Conservation (phyloP, 352 stramenopile species). For the Globisporangium cystogenes region DNA sequence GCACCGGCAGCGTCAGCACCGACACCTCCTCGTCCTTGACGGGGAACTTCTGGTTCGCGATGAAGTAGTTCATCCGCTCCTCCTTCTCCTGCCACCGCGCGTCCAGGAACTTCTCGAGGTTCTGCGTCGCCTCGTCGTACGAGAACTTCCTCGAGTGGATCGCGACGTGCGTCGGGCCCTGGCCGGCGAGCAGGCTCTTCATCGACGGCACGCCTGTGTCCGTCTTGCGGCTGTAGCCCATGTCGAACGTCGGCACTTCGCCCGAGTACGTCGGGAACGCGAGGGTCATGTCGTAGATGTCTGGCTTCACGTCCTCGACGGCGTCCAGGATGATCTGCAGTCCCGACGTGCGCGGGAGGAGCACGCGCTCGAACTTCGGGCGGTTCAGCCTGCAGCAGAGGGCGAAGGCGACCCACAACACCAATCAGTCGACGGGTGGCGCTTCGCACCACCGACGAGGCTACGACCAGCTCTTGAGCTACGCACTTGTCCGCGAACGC, state of each 20-base stretch:
- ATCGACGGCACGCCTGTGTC: constrained; percentile 84
- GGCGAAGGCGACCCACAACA: not conserved
- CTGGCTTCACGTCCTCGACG: constrained; percentile 73
- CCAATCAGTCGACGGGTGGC: not conserved
- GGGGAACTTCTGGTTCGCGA: constrained; percentile 59
- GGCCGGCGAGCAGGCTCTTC: constrained; percentile 61
- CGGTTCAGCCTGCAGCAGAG: constrained; percentile 32
- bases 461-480: too few species aligned
- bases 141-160: constrained; percentile 59
- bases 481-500: constrained; percentile 85
- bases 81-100: constrained; percentile 75
- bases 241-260: constrained; percentile 84
- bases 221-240: constrained; percentile 80
- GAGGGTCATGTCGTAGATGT: constrained; percentile 94
- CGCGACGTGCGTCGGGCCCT: constrained; percentile 37
- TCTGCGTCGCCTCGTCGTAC: constrained; percentile 44
- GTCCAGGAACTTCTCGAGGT: constrained; percentile 67
- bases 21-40: constrained; percentile 25
- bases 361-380: constrained; percentile 87
- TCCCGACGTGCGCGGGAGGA: constrained; percentile 90
- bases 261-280: constrained; percentile 80
- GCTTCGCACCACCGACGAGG: too few species aligned
- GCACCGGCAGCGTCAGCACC: constrained; percentile 29
- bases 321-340: constrained; percentile 91
- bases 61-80: constrained; percentile 66